phyloP scores from a whole-genome alignment of 768 basidiomycete genomes.

The Mycena indigotica region DNA sequence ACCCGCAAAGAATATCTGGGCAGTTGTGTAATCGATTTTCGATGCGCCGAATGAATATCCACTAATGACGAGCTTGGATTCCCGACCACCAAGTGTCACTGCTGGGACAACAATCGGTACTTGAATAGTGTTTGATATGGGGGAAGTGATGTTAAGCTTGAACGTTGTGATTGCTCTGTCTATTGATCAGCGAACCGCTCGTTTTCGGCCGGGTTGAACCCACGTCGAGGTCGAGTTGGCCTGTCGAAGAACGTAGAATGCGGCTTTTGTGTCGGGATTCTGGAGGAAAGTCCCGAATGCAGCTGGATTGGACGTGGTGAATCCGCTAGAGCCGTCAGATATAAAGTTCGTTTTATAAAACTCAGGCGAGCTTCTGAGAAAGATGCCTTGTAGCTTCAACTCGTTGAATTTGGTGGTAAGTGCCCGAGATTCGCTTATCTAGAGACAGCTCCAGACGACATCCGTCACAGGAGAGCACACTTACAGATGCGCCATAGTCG shows the following conservation, averaged over 20 bases:
- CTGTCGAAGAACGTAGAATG: slow-evolving; percentile 75
- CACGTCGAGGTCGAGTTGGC: slow-evolving; percentile 67
- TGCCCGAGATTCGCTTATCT: slow-evolving; percentile 69
- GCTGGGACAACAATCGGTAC: slow-evolving; percentile 56
- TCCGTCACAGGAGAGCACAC: slow-evolving; percentile 2
- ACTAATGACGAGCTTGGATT: slow-evolving; percentile 73
- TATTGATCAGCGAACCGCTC: not conserved
- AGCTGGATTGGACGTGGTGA: slow-evolving; percentile 42
- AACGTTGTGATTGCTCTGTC: slow-evolving; percentile 54
- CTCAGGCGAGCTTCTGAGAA: slow-evolving; percentile 75
- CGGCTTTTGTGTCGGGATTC: slow-evolving; percentile 66
- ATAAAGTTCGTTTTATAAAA: slow-evolving; percentile 81
- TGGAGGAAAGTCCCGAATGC: slow-evolving; percentile 63
- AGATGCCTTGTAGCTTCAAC: slow-evolving; percentile 75
- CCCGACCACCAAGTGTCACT: slow-evolving; percentile 67
- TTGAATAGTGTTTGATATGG: slow-evolving; percentile 44
- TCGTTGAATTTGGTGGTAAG: slow-evolving; percentile 73
- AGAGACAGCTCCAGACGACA: not conserved
- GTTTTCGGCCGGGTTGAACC: slow-evolving; percentile 28
- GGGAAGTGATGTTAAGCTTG: slow-evolving; percentile 60
- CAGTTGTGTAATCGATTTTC: slow-evolving; percentile 68
- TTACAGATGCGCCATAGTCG: slow-evolving; percentile 73
- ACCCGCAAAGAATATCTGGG: slow-evolving; percentile 69
- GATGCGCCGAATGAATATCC: slow-evolving; percentile 78
- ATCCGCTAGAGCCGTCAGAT: slow-evolving; percentile 57